Evolutionary conservation across 768 basidiomycete genomes (phyloP).

Genomic region (Tylopilus felleus): DNA sequence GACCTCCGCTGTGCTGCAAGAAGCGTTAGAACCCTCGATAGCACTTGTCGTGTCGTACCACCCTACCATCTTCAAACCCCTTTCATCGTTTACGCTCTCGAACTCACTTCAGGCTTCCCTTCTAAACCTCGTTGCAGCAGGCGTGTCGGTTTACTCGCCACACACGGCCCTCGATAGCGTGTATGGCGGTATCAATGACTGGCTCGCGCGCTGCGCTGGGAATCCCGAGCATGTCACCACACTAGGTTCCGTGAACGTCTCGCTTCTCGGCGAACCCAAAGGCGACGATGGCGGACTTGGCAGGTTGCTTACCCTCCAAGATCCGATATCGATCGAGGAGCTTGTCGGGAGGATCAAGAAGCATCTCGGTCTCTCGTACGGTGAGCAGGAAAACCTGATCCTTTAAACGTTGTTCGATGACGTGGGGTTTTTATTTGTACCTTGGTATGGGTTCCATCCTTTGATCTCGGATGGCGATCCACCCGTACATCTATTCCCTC

Average conservation of each 20-base stretch:
- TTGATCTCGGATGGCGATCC: conserved; percentile 20
- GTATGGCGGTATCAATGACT: conserved; percentile 86
- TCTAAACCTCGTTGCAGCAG: conserved; percentile 73
- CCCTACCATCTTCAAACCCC: conserved; percentile 75
- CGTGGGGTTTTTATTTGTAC: not conserved
- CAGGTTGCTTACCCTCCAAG: conserved; percentile 58
- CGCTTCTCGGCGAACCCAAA: conserved; percentile 40
- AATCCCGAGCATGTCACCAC: conserved; percentile 31
- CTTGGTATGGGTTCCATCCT: not conserved
- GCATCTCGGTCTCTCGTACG: conserved; percentile 54
- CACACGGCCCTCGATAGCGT: conserved; percentile 89
- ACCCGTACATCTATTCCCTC: conserved; percentile 12
- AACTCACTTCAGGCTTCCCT: conserved; percentile 79
- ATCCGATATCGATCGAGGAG: conserved; percentile 55
- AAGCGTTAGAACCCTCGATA: conserved; percentile 59
- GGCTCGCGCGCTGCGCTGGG: conserved; percentile 63
- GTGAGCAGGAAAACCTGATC: conserved; percentile 37
- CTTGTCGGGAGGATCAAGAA: conserved; percentile 68
- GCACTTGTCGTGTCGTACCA: conserved; percentile 81
- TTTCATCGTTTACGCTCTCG: conserved; percentile 71
- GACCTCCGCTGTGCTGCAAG: conserved; percentile 65
- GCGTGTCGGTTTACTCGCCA: conserved; percentile 83
- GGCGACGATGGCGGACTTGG: conserved; percentile 61
- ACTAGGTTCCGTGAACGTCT: conserved; percentile 22
- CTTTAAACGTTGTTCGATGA: conserved; percentile 14